A percentile compares a stretch with the other conserved stretches of the same genome.
phyloP scores from a whole-genome alignment of 1,139 yeast species.

The Pichia terricola region DNA sequence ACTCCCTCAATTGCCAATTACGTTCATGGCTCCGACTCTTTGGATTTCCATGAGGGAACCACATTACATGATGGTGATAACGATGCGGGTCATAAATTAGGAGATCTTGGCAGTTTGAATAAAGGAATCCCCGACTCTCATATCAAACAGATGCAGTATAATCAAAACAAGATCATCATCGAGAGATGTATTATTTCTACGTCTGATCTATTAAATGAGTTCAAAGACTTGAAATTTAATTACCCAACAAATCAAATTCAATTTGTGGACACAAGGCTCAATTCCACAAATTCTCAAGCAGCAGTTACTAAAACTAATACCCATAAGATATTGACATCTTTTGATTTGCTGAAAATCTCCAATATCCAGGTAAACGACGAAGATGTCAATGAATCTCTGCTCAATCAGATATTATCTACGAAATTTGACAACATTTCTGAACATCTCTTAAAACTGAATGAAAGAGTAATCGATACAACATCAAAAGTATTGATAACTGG shows the following conservation, averaged over 20 bases:
- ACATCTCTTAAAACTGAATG: slow-evolving; percentile 66
- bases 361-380: neutral
- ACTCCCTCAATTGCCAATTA: slow-evolving; percentile 9
- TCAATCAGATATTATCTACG: slow-evolving; percentile 56
- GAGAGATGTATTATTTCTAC: slow-evolving; percentile 56
- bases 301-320: neutral
- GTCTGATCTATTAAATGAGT: slow-evolving; percentile 41
- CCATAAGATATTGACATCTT: slow-evolving; percentile 12
- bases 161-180: slow-evolving; percentile 53
- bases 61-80: slow-evolving; percentile 19
- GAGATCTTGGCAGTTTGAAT: neutral
- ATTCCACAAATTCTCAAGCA: neutral
- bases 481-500: slow-evolving; percentile 96
- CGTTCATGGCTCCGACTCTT: slow-evolving; percentile 11
- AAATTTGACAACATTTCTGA: slow-evolving; percentile 52
- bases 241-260: slow-evolving; percentile 37
- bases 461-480: slow-evolving; percentile 81
- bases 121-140: slow-evolving; percentile 14
- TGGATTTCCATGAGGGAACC: slow-evolving; percentile 20
- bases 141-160: slow-evolving; percentile 61
- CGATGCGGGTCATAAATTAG: neutral
- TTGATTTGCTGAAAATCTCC: slow-evolving; percentile 38
- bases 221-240: slow-evolving; percentile 44
- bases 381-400: slow-evolving; percentile 49
- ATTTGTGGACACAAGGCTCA: neutral